phyloP scores from a whole-genome alignment of 2,329 filamentous ascomycete species.

The Penicillium sp. region DNA sequence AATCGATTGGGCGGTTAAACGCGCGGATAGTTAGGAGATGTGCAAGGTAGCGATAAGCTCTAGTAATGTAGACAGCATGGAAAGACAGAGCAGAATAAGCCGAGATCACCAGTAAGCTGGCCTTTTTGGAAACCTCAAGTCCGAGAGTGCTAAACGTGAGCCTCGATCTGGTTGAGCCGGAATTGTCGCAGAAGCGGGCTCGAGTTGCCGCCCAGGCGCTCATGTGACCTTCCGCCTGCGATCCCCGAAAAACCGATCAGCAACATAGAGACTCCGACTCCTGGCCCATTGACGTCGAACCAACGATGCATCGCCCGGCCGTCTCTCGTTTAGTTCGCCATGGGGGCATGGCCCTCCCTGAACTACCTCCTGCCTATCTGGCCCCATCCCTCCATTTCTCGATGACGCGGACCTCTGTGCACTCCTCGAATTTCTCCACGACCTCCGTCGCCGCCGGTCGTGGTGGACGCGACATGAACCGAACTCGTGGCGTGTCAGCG shows the following conservation, averaged over 20 bases:
- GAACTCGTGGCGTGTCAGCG: constrained; percentile 77
- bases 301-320: constrained; percentile 44
- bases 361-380: constrained; percentile 50
- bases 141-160: not conserved
- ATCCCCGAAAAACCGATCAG: constrained; percentile 28
- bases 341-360: constrained; percentile 38
- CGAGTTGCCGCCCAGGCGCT: constrained; percentile 10
- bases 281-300: constrained; percentile 23
- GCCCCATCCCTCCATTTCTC: constrained; percentile 47
- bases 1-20: constrained; percentile 29
- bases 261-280: constrained; percentile 20
- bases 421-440: constrained; percentile 54
- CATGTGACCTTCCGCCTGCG: constrained; percentile 33
- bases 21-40: constrained; percentile 22
- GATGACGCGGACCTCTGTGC: constrained; percentile 34
- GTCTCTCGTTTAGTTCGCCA: constrained; percentile 39
- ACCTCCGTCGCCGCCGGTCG: constrained; percentile 56
- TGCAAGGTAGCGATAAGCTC: constrained; percentile 10
- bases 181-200: constrained; percentile 2
- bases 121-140: not conserved
- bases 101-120: not conserved
- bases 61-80: not conserved
- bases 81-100: not conserved
- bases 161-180: not conserved
- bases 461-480: constrained; percentile 73